A percentile compares a stretch with the other conserved stretches of the same genome.
These are phyloP conservation scores for Tetracladium setigerum DNA, from an alignment of 495 filamentous ascomycete species.

Conservation along the genomic window DNA sequence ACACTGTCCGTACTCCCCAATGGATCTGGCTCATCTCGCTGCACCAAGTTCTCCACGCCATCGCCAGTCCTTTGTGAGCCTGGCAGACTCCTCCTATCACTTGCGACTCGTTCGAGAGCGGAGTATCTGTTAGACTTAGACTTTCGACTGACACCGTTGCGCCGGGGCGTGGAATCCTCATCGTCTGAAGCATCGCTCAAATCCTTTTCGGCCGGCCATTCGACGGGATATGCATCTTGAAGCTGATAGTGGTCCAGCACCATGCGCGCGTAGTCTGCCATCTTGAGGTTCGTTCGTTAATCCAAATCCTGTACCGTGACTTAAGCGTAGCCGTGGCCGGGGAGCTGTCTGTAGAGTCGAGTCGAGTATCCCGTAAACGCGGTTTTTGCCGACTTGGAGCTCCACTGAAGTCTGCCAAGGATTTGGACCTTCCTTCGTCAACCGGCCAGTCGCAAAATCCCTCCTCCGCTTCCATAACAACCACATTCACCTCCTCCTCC, in stretches of 20 bases:
- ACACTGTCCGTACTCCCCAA: constrained; percentile 77
- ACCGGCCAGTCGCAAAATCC: constrained; percentile 21
- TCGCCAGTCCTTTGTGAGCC: constrained; percentile 62
- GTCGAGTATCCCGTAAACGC: background rate
- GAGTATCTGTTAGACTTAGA: constrained; percentile 70
- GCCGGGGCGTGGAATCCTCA: constrained; percentile 40
- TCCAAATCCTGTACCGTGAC: background rate
- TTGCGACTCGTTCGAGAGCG: constrained; percentile 67
- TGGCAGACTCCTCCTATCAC: constrained; percentile 55
- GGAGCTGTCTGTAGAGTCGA: background rate
- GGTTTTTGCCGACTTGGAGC: background rate
- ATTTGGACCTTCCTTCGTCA: too few relatives aligned
- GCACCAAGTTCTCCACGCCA: constrained; percentile 66
- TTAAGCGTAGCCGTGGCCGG: background rate
- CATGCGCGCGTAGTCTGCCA: constrained; percentile 60
- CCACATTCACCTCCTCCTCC: constrained; percentile 13
- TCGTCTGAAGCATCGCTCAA: constrained; percentile 63
- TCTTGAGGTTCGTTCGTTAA: constrained; percentile 14
- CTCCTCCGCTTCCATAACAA: constrained; percentile 18
- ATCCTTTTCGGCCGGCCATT: constrained; percentile 81
- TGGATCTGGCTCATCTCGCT: constrained; percentile 87
- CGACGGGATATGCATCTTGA: constrained; percentile 65
- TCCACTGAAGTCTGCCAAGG: too few relatives aligned
- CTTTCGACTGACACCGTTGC: constrained; percentile 35
- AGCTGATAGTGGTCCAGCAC: constrained; percentile 89